Conservation (phyloP, 129 eudicot genomes). For the Ambrosia artemisiifolia region DNA sequence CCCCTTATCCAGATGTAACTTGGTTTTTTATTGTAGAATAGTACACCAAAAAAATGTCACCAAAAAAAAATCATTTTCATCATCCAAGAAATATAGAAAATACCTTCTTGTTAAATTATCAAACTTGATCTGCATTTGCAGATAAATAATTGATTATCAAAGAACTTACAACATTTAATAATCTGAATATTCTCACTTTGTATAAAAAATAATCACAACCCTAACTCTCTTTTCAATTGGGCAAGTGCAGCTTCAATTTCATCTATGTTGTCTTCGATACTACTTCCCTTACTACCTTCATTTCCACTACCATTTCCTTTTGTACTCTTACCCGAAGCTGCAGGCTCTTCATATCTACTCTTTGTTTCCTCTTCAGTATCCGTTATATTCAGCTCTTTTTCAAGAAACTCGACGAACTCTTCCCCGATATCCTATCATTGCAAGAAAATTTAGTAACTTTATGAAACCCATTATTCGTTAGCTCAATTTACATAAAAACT, state of each 20-base stretch:
- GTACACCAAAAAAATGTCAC: no score
- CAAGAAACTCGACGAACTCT: constrained; percentile 95
- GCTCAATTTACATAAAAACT: constrained; percentile 17
- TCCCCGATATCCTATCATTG: constrained; percentile 85
- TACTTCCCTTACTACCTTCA: constrained; percentile 33
- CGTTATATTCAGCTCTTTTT: constrained; percentile 77
- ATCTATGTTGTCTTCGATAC: constrained; percentile 66
- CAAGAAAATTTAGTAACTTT: constrained; percentile 13
- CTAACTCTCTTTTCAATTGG: constrained; percentile 77
- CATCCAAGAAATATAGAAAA: not conserved
- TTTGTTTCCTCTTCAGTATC: constrained; percentile 42
- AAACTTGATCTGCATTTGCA: constrained; percentile 29
- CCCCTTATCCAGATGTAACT: no score
- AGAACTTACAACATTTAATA: constrained; percentile 19
- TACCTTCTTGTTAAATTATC: not conserved
- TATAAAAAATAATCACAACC: constrained; percentile 44
- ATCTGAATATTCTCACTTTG: constrained; percentile 12
- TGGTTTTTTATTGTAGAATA: no score
- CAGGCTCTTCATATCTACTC: constrained; percentile 23
- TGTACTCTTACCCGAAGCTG: constrained; percentile 30
- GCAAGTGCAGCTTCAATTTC: constrained; percentile 95
- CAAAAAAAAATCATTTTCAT: no score
- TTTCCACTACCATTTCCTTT: constrained; percentile 27
- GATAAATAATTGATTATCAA: constrained; percentile 1
- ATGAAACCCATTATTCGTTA: not conserved